Evolutionary conservation across 2,329 filamentous ascomycete species (phyloP).

Genomic region (Aspergillus aculeatinus): DNA sequence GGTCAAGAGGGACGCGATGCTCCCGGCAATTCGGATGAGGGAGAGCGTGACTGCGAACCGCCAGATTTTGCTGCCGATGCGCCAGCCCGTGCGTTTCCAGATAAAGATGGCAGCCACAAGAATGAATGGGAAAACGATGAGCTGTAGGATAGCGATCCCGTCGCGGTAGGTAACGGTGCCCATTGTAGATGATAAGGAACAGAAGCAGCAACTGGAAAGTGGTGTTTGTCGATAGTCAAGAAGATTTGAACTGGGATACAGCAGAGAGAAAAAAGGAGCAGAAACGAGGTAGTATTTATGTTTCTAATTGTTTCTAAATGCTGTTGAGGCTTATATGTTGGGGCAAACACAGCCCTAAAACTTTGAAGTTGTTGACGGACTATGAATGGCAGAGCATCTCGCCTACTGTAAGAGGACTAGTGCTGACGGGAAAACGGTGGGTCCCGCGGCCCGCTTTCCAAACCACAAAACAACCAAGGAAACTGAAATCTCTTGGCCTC

Average conservation of each 20-base stretch:
- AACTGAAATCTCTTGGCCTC: too few species aligned
- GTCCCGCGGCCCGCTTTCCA: not conserved
- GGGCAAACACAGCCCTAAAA: not conserved
- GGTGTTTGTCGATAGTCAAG: not conserved
- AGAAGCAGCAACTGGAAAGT: too few species aligned
- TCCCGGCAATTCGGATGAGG: slow-evolving; percentile 30
- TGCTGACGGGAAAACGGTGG: not conserved
- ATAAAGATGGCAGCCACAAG: slow-evolving; percentile 27
- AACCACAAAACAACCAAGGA: too few species aligned
- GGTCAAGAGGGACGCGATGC: slow-evolving; percentile 24
- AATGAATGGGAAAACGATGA: slow-evolving; percentile 28
- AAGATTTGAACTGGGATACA: not conserved
- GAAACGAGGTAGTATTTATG: slow-evolving; percentile 2
- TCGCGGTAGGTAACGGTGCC: slow-evolving; percentile 25
- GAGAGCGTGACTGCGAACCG: slow-evolving; percentile 29
- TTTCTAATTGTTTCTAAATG: not conserved
- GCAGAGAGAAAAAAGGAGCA: not conserved
- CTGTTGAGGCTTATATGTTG: not conserved
- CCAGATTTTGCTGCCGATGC: slow-evolving; percentile 29
- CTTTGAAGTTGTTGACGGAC: not conserved
- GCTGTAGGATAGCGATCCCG: slow-evolving; percentile 32
- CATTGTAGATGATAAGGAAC: slow-evolving; percentile 10
- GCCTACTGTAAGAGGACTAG: slow-evolving; percentile 7
- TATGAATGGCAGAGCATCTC: slow-evolving; percentile 14
- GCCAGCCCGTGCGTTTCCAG: slow-evolving; percentile 29